phyloP scores from a whole-genome alignment of 2,329 filamentous ascomycete species.

The Diplodia scrobiculata region DNA sequence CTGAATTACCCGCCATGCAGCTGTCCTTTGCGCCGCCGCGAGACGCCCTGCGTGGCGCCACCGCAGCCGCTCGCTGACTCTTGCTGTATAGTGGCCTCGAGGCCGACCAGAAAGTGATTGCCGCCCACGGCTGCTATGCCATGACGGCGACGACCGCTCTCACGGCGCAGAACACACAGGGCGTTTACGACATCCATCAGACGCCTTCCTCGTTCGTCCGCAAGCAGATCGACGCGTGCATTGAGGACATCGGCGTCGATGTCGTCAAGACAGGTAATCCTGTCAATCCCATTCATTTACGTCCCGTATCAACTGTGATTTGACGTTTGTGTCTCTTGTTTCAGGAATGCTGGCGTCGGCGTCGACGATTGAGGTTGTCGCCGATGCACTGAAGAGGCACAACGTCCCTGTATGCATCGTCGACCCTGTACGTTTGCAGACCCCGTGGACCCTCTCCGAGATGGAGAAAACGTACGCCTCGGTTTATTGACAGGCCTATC shows the following conservation, averaged over 20 bases:
- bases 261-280: conserved; percentile 84
- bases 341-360: conserved; percentile 80
- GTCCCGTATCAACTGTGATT: conserved; percentile 25
- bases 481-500: background rate
- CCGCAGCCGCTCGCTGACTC: conserved; percentile 12
- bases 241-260: conserved; percentile 82
- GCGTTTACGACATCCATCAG: conserved; percentile 78
- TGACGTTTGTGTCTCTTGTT: background rate
- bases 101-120: conserved; percentile 92
- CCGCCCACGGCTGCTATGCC: conserved; percentile 89
- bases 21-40: too few relatives aligned
- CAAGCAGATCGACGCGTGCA: conserved; percentile 81
- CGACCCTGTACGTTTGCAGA: conserved; percentile 66
- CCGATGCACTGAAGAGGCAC: conserved; percentile 62
- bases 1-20: background rate
- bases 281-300: background rate
- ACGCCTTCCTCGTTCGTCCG: conserved; percentile 76
- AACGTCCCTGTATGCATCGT: conserved; percentile 64
- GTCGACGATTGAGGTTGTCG: conserved; percentile 69
- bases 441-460: background rate
- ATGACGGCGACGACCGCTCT: conserved; percentile 94
- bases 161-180: conserved; percentile 92
- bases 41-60: conserved; percentile 8
- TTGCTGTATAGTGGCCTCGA: conserved; percentile 72
- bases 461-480: background rate